Evolutionary conservation across 306 rosid species (phyloP), one percentile per base, ranked within the genome.

Genomic region (Sesbania bispinosa): DNA sequence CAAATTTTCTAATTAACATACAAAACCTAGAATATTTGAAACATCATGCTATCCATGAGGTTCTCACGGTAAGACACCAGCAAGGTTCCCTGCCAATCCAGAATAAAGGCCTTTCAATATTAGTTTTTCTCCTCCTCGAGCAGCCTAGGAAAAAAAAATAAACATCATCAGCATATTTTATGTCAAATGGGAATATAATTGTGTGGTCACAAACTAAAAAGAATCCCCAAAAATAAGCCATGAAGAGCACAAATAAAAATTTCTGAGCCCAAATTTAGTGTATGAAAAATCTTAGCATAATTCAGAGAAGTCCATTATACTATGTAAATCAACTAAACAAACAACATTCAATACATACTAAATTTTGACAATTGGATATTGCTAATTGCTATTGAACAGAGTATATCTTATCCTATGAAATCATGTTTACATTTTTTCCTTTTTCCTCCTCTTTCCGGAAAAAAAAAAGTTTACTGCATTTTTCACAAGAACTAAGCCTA

Each of bases 11-110:
- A 75, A 54, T 46, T 60, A 23, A 71, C 77, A 58, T 30, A 53
- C 14, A 81, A 69, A 73, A 39, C 67, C 78, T 26, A 39, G 48
- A 76, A 62, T 41, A 48, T 50, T 62, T 24, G 68, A 61, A 74
- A 71, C 52, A 66, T 35, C 61, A 74, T 47, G 68, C 71, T 27
- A 55, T 67, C 73, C 64, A 74, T 18, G 75, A 84, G 81, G 33
- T 71, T 83, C 94, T 80, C 88, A 93, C 97, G 97, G 98, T 82
- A 93, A 85, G 83, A 90, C 98, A 71, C 98, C 98, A 57, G 80
- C 97, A 74, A 93, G 81, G 83, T 93, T 93, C 77, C 98, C 98
- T 4, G 88, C 88, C 88, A 93, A 82, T 87, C 98, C 98, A 38
- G 98, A 91, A 84, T 90, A 93, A 62, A 93, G 97, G 55, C 98